Base-by-base conservation (phyloP, 116 monocot species). In the Papilionanthe hybrid region DNA sequence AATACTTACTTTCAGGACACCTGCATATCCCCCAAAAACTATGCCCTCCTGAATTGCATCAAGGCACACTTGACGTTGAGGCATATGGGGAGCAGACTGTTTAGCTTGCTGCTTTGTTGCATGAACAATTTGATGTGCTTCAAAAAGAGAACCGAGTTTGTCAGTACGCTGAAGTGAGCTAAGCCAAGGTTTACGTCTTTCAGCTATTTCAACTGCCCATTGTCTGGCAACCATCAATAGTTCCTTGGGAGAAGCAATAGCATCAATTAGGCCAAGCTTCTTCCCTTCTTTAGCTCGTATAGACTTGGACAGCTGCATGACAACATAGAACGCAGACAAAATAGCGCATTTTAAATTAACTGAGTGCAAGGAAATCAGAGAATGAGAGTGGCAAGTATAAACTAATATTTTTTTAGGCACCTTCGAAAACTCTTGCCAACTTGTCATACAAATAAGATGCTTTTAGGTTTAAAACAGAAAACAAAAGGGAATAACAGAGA, bases 31-130 rank as follows among this genome's bases (percentile, higher is more conserved):
- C 65, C 96, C 96, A 83, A 81, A 88, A 48, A 85, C 44, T 48
- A 96, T 47, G 22, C 96, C 96, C 75, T 93, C 96, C 66, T 96
- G 91, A 28, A 96, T 87, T 65, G 84, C 88, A 86, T 96, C 91
- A 83, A 96, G 91, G 75, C 91, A 96, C 2, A 53, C 90, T 11
- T 83, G 85, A 80, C 88, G 91, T 49, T 96, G 96, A 28, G 93
- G 93, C 91, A 93, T 84, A 78, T 96, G 85, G 43, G 90, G 88
- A 81, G 88, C 82, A 72, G 81, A 81, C 76, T 55, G 82, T 78
- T 93, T 91, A 76, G 84, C 91, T 55, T 91, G 91, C 76, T 86
- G 82, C 82, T 91, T 87, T 17, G 88, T 90, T 71, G 80, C 85
- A 78, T 90, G 87, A 73, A 96, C 76, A 71, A 88, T 82, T 42